Base-by-base conservation (phyloP, 75 land plant genomes). In the Pinus albicaulis region DNA sequence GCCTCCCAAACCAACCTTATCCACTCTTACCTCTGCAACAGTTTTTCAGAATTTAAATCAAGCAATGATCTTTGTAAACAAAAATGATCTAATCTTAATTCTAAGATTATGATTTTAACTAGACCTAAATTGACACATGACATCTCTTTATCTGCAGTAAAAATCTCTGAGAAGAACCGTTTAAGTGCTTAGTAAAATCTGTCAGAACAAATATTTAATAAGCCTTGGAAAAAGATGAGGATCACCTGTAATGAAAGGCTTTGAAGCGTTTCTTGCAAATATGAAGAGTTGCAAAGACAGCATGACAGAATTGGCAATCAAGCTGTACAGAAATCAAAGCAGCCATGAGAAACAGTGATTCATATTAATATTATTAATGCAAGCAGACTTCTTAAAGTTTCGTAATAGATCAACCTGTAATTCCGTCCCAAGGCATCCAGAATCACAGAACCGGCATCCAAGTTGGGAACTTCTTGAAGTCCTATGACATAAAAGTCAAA, bases 391-490 rank as follows among this genome's bases (percentile, higher is more conserved):
- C 48, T 44, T 7, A 44, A 44, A 44, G 48, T 7, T 44, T 44
- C 48, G 1, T 44, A 44, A 44, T n/a, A 19, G 7, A n/a, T 24
- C 10, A 64, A 85, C 85, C 87, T 79, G 77, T 85, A 83, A 20
- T 58, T 59, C 56, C 72, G 59, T 48, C 87, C 87, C 56, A 85
- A 74, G 19, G 77, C 72, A 26, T 77, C 71, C 4, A 68, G 62
- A 70, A 85, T 69, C 38, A 63, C 25, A 79, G 48, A 55, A 44
- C 73, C 78, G 44, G 57, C 81, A 65, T 56, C 56, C 19, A 65
- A 82, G 62, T 38, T 76, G 14, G 85, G 87, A n/a, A 85, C 80
- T 79, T 85, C 87, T 73, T 85, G 87, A 56, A 85, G 60, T 28
- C 87, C 85, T 53, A 85, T 57, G 25, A 85, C 87, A 38, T 83